Evolutionary conservation across 805 yeast species (phyloP).

Genomic region (Yamadazyma endophytica): DNA sequence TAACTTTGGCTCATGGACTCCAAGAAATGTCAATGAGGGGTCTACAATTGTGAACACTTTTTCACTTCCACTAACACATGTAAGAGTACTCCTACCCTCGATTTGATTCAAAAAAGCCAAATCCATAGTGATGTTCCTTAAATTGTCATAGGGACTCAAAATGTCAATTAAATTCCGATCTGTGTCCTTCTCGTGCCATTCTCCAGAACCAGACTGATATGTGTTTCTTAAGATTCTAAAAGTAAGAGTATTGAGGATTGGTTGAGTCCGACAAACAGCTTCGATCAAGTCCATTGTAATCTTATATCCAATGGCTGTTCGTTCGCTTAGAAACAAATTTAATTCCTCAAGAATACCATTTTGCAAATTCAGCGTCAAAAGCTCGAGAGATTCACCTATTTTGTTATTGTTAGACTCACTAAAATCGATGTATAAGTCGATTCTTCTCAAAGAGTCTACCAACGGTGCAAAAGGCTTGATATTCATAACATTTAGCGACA

Average conservation of each 20-base stretch:
- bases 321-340: slow-evolving; percentile 6
- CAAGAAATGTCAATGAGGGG: slow-evolving; percentile 14
- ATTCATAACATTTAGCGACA: slow-evolving; percentile 16
- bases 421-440: slow-evolving; percentile 19
- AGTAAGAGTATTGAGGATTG: no score
- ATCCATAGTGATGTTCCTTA: slow-evolving; percentile 13
- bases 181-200: no score
- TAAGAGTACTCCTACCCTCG: no score
- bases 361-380: slow-evolving; percentile 1
- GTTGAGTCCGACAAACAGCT: not conserved
- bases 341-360: slow-evolving; percentile 2
- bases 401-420: slow-evolving; percentile 11
- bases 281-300: slow-evolving; percentile 3
- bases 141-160: slow-evolving; percentile 3
- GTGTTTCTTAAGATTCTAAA: no score
- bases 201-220: not conserved
- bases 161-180: slow-evolving; percentile 2
- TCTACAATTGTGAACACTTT: slow-evolving; percentile 17
- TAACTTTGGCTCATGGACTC: slow-evolving; percentile 9
- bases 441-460: slow-evolving; percentile 6
- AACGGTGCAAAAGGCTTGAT: not conserved
- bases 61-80: no score
- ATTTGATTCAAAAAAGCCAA: slow-evolving; percentile 4
- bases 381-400: slow-evolving; percentile 4
- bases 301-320: slow-evolving; percentile 4